Evolutionary conservation across 176 grass and related monocot genomes (phyloP).

Genomic region (Dendrocalamus sinicus): DNA sequence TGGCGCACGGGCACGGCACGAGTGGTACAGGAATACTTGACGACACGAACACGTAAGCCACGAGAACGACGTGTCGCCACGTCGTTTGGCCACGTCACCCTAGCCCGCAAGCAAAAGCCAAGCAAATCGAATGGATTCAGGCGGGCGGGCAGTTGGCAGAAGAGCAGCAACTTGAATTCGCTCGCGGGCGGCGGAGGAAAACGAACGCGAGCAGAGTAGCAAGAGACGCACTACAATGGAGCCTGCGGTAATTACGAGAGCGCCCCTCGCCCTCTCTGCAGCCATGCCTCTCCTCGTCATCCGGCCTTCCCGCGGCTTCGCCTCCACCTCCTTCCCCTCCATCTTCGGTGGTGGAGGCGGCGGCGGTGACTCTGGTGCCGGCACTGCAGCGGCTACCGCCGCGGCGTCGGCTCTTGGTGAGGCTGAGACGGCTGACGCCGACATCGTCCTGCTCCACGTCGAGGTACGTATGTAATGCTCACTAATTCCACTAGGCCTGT

Average conservation of each 20-base stretch:
- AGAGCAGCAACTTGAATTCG: not conserved
- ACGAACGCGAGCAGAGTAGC: not conserved
- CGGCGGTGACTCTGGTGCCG: slow-evolving; percentile 25
- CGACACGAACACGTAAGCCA: not conserved
- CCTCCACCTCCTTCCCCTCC: slow-evolving; percentile 26
- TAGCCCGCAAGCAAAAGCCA: not conserved
- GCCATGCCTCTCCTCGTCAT: not conserved
- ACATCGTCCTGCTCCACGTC: slow-evolving; percentile 80
- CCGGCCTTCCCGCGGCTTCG: not conserved
- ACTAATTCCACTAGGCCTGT: not conserved
- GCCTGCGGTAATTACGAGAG: slow-evolving; percentile 19
- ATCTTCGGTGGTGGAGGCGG: slow-evolving; percentile 37
- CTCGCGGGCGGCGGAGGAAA: not conserved
- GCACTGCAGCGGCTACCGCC: slow-evolving; percentile 27
- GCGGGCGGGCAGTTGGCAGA: not conserved
- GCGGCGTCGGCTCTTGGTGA: slow-evolving; percentile 48
- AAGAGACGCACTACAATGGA: slow-evolving; percentile 43
- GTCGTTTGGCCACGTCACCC: not conserved
- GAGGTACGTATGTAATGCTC: slow-evolving; percentile 45
- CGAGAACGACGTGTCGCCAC: not conserved
- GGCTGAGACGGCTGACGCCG: slow-evolving; percentile 11
- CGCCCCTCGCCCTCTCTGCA: not conserved
- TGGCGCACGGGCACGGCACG: no score
- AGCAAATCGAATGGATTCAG: not conserved
- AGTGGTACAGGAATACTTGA: no score